These are phyloP conservation scores for Umbelopsis vinacea DNA, from an alignment of 192 early-diverging fungal genomes.

Conservation along the genomic window DNA sequence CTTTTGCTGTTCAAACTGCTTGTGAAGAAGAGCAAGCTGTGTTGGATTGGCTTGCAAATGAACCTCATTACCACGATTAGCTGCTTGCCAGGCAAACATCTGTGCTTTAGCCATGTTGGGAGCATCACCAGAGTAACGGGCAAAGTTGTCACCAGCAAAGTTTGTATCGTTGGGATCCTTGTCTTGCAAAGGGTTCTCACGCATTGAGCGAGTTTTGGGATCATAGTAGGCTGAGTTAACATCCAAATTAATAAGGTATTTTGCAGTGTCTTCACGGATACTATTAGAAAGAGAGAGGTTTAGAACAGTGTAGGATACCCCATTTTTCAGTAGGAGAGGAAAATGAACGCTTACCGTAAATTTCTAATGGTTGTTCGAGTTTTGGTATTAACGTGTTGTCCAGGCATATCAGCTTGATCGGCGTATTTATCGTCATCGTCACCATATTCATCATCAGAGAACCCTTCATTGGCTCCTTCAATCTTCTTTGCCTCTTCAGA, in stretches of 20 bases:
- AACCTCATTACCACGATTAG: conserved; percentile 79
- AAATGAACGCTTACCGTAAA: conserved; percentile 63
- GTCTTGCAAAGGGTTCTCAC: conserved; percentile 83
- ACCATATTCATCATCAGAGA: conserved; percentile 76
- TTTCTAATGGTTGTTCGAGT: conserved; percentile 94
- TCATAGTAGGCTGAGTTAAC: conserved; percentile 96
- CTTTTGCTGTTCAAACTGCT: conserved; percentile 84
- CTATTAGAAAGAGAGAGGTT: conserved; percentile 29
- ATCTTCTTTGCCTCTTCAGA: conserved; percentile 56
- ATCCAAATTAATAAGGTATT: conserved; percentile 97
- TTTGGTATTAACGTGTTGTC: conserved; percentile 87
- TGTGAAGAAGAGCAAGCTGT: conserved; percentile 89
- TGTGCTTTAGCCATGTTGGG: conserved; percentile 82
- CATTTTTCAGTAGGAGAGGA: background rate
- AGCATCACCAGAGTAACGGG: conserved; percentile 86
- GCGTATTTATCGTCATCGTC: conserved; percentile 92
- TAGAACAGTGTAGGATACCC: background rate
- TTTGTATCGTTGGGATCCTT: conserved; percentile 57
- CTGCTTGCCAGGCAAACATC: conserved; percentile 94
- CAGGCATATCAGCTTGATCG: conserved; percentile 82
- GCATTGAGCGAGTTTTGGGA: conserved; percentile 98
- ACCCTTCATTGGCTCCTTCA: conserved; percentile 50
- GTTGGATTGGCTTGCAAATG: conserved; percentile 97
- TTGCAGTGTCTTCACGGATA: conserved; percentile 99
- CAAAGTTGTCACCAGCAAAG: conserved; percentile 94